Evolutionary conservation across 306 rosid species (phyloP).

Genomic region (Cicer yamashitae): DNA sequence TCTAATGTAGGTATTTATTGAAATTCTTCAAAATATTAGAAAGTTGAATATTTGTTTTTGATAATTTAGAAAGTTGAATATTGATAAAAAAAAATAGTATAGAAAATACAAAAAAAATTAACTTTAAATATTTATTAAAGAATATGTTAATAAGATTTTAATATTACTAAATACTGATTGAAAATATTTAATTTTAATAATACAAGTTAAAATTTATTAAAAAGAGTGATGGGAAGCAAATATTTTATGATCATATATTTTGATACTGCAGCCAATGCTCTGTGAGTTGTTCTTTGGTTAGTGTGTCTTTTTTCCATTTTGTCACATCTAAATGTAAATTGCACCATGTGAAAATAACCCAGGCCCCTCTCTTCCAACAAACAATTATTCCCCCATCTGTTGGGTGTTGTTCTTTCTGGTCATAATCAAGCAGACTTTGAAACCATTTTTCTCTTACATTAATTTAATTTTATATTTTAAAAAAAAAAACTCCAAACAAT

Average conservation of each 20-base stretch:
- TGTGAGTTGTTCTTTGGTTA: slow-evolving; percentile 22
- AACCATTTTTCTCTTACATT: neutral
- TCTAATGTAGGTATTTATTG: too few relatives aligned
- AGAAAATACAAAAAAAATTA: neutral
- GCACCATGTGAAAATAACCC: neutral
- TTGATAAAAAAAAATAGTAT: neutral
- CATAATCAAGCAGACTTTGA: slow-evolving; percentile 23
- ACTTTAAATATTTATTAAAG: too few relatives aligned
- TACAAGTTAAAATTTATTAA: too few relatives aligned
- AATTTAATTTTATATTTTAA: slow-evolving; percentile 1
- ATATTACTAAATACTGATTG: too few relatives aligned
- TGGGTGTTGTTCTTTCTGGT: slow-evolving; percentile 14
- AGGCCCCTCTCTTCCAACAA: slow-evolving; percentile 7
- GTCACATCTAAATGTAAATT: slow-evolving; percentile 28
- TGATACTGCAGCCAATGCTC: slow-evolving; percentile 32
- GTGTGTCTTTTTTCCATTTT: slow-evolving; percentile 14
- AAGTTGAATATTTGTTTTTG: too few relatives aligned
- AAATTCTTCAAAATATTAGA: too few relatives aligned
- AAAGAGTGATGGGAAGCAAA: neutral
- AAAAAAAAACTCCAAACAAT: slow-evolving; percentile 5
- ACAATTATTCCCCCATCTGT: neutral
- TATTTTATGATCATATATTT: neutral
- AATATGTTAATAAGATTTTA: too few relatives aligned
- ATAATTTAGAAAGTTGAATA: too few relatives aligned
- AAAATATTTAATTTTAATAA: too few relatives aligned